Evolutionary conservation across 2,329 filamentous ascomycete species (phyloP), one percentile per base, ranked within the genome.

Genomic region (Trichoderma pleuroti): DNA sequence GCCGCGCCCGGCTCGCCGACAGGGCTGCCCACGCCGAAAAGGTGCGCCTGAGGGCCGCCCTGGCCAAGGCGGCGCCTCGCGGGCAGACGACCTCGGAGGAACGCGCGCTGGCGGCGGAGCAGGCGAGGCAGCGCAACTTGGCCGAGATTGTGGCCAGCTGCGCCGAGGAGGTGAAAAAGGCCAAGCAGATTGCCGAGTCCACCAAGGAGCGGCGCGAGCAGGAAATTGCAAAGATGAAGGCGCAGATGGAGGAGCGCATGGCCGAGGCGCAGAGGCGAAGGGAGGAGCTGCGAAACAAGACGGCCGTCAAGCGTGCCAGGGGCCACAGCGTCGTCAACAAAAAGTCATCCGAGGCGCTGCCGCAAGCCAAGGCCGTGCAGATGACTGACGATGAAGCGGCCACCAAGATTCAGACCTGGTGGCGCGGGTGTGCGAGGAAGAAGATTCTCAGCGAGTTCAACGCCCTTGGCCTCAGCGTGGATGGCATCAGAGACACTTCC

Each of bases 21-120:
- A 86, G 92, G 70, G 93, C 93, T 32, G 91, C 91, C 9, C 92
- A 96, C 80, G 93, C 91, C 26, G 93, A 96, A 80, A 93, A 94
- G 78, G 93, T 96, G 18, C 90, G 93, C 65, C 81, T 93, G 72
- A 87, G 92, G 42, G 92, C 92, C 56, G 92, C 92, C 11, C 80
- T 92, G 70, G 91, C 89, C 72, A 94, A 93, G 80, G 89, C 92
- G 3, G 86, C 89, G 8, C 87, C 90, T 2, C 84, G 86, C 24
- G 88, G 91, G 74, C 88, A 83, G 36, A 88, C 87, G 3, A 86
- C 89, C 68, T 92, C 90, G 57, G 92, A 95, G 78, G 92, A 94
- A 80, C 86, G 91, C 64, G 92, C 92, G 4, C 82, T 94, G 71
- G 93, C 93, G 7, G 93, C 92, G 6, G 90, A 93, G 73, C 87